Percentiles rank a stretch among this genome's conserved stretches.
Evolutionary conservation across 1,284 basidiomycete species (phyloP).

Genomic region (Boletus semigastroideus): DNA sequence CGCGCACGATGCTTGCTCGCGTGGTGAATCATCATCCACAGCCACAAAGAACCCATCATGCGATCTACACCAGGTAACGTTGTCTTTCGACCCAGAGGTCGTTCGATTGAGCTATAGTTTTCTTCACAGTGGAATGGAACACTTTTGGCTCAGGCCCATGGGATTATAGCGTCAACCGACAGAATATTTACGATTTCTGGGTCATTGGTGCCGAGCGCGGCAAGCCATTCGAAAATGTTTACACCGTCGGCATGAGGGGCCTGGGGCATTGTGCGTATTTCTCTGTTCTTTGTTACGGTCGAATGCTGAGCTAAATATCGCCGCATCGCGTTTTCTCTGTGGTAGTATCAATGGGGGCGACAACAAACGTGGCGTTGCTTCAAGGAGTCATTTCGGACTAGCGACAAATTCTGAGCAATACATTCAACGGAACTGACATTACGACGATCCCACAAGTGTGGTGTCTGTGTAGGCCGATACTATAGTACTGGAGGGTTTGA

Average conservation of each 20-base stretch:
- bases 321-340: too few relatives aligned
- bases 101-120: too few relatives aligned
- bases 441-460: slow-evolving; percentile 4
- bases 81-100: background rate
- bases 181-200: background rate
- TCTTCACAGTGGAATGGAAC: slow-evolving; percentile 2
- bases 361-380: background rate
- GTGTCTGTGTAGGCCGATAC: background rate
- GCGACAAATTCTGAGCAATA: too few relatives aligned
- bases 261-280: background rate
- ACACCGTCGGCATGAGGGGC: slow-evolving; percentile 1
- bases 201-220: background rate
- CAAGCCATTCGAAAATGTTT: background rate
- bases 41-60: slow-evolving; percentile 68
- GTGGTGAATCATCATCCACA: slow-evolving; percentile 18
- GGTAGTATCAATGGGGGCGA: background rate
- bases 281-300: background rate
- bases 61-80: slow-evolving; percentile 35
- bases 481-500: background rate
- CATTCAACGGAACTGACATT: background rate
- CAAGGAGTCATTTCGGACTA: too few relatives aligned
- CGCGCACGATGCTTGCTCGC: background rate
- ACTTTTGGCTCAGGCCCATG: background rate
- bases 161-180: background rate
- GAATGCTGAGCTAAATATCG: background rate